Percentiles rank a stretch among this genome's conserved stretches.
Evolutionary conservation across 345 rosid species (phyloP).

Genomic region (Salix viminalis): DNA sequence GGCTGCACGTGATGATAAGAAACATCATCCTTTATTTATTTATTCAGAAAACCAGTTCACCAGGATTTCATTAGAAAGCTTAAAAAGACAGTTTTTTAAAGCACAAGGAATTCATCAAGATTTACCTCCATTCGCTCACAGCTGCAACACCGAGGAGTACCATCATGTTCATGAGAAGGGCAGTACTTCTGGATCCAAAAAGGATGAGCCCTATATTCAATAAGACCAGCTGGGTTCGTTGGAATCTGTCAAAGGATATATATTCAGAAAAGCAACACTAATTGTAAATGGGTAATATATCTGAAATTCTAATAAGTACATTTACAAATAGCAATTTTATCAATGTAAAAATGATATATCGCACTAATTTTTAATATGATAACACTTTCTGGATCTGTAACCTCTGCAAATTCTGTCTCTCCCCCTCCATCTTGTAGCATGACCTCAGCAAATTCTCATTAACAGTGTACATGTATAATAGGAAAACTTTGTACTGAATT

Average conservation of each 20-base stretch:
- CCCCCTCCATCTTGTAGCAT: not conserved
- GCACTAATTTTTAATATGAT: not conserved
- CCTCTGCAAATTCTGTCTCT: not conserved
- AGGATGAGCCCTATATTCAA: constrained; percentile 36
- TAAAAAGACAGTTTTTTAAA: not conserved
- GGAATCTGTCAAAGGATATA: constrained; percentile 33
- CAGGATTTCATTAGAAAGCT: not conserved
- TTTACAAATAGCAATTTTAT: constrained; percentile 1
- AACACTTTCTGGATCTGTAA: not conserved
- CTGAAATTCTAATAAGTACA: constrained; percentile 9
- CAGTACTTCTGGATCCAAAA: constrained; percentile 37
- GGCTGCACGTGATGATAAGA: constrained; percentile 20
- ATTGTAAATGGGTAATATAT: constrained; percentile 9
- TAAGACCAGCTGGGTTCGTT: constrained; percentile 30
- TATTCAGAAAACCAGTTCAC: not conserved
- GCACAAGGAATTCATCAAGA: constrained; percentile 12
- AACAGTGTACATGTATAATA: not conserved
- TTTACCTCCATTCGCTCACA: constrained; percentile 44
- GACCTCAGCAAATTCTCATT: not conserved
- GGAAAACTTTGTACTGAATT: no score
- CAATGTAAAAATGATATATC: not conserved
- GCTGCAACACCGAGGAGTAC: constrained; percentile 35
- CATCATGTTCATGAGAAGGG: constrained; percentile 33
- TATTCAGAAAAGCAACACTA: constrained; percentile 28
- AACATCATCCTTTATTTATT: constrained; percentile 5